Base-by-base conservation (phyloP, 148 eudicot species). In the Heliosperma pusillum region DNA sequence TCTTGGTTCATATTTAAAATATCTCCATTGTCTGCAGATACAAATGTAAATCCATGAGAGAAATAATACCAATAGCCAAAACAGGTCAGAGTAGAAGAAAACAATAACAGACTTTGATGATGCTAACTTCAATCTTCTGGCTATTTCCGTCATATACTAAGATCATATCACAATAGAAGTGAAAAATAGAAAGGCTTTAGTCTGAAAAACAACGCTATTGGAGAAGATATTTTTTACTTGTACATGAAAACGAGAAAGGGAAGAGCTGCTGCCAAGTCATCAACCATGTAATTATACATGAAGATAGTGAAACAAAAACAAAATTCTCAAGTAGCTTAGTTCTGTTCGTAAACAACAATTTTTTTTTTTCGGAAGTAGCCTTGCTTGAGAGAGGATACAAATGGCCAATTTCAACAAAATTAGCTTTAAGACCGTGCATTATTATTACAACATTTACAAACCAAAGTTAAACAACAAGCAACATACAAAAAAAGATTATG, bases 21-120 rank as follows among this genome's bases (percentile, higher is more conserved):
- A 76, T 65, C 84, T 86, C 97, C 98, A 92, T 78, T 94, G 90
- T 61, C 97, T 94, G 82, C 82, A 77, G 5, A 44, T 42, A 76
- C 80, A 76, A 64, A 19, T 65, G 24, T 42, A 42, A 67, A 21
- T 21, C 40, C 77, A 61, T 36, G 64, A 67, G 53, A 19, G 10
- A 67, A 42, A 40, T 16, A 20, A 36, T 50, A 71, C 80, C 73
- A 64, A 22, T 60, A 24, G 53, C 45, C 47, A 29, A 52, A 22
- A 45, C 72, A 66, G 42, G 72, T 42, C 73, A 33, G 25, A 50
- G 12, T 15, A 30, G 36, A 21, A 12, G 45, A 20, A 52, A 59
- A 10, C 0, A 40, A 26, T 12, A 13, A 36, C 21, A 66, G 13
- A 13, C 10, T 20, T 58, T 33, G 27, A 59, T 15, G 15, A 61